Base-by-base conservation (phyloP, 192 early-diverging fungal genomes). In the Phycomyces blakesleeanus region DNA sequence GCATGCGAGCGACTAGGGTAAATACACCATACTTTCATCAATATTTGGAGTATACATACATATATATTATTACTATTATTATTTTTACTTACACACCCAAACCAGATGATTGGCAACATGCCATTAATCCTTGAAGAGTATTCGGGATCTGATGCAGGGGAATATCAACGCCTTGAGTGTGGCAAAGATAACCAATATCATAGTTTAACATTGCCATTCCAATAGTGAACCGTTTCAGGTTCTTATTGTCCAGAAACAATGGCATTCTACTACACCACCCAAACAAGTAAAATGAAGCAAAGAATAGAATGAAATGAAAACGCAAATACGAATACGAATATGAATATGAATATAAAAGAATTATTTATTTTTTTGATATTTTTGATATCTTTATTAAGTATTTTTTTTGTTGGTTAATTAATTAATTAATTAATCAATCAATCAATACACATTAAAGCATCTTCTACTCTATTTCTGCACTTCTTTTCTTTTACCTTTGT, bases 161-260 rank as follows among this genome's bases (percentile, higher is more conserved):
- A 42, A 82, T 74, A 18, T 82, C 73, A 10, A 83, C 71, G 18
- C 81, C 81, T 51, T 85, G 83, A 2, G 79, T 78, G 65, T 79
- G 71, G 57, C 83, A 85, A 12, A 85, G 58, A 66, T 82, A 85
- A 4, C 77, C 83, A 57, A 85, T 74, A 22, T 85, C 71, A 49
- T 85, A 85, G 61, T 82, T 85, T 16, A 85, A 59, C 73, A 81
- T 76, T 0, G 75, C 73, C 51, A 85, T 66, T 7, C 80, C 83
- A 16, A 66, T 52, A 1, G 71, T 69, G 56, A 82, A 85, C 1
- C 39, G 39, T 24, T 66, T 59, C 3, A 70, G 41, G 47, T 85
- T 81, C 12, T 66, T 58, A 22, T 78, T 77, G 1, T 69, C 63
- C 39, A 85, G 24, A 52, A 73, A 82, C 3, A 85, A 69, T 6